These are phyloP conservation scores for Globisporangium sylvaticum DNA, from an alignment of 352 stramenopile genomes.

Conservation along the genomic window DNA sequence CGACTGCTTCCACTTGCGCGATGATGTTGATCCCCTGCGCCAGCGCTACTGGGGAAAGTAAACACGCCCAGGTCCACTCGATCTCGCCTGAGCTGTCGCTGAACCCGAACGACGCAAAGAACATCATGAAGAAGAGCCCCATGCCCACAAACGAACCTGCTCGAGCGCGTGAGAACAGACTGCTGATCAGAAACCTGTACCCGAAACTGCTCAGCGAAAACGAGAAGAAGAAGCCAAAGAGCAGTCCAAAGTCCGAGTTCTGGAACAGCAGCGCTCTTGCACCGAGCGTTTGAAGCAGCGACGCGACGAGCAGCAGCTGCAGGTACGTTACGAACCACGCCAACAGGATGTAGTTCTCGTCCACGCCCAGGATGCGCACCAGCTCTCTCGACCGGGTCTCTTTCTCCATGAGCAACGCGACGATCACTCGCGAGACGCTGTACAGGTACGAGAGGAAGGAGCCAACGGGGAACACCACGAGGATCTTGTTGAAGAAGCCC, in stretches of 20 bases:
- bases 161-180: slow-evolving; percentile 51
- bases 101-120: slow-evolving; percentile 77
- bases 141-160: slow-evolving; percentile 68
- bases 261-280: slow-evolving; percentile 38
- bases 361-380: slow-evolving; percentile 90
- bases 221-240: slow-evolving; percentile 73
- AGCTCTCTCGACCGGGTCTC: slow-evolving; percentile 88
- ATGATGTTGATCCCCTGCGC: slow-evolving; percentile 67
- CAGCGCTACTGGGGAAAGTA: slow-evolving; percentile 73
- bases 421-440: slow-evolving; percentile 86
- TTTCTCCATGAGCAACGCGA: slow-evolving; percentile 91
- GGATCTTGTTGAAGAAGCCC: slow-evolving; percentile 78
- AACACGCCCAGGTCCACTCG: slow-evolving; percentile 21
- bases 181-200: slow-evolving; percentile 75
- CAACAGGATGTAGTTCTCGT: slow-evolving; percentile 41
- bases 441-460: slow-evolving; percentile 93
- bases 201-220: slow-evolving; percentile 75
- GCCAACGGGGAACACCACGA: slow-evolving; percentile 78
- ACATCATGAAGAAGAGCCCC: slow-evolving; percentile 75
- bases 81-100: slow-evolving; percentile 38
- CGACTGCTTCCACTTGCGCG: slow-evolving; percentile 48
- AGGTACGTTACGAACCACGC: slow-evolving; percentile 84
- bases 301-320: slow-evolving; percentile 39
- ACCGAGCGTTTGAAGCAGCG: slow-evolving; percentile 42
- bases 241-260: slow-evolving; percentile 29